Percentiles rank a stretch among this genome's conserved stretches.
phyloP scores from a whole-genome alignment of 2,329 filamentous ascomycete species.

The Seiridium unicorne region DNA sequence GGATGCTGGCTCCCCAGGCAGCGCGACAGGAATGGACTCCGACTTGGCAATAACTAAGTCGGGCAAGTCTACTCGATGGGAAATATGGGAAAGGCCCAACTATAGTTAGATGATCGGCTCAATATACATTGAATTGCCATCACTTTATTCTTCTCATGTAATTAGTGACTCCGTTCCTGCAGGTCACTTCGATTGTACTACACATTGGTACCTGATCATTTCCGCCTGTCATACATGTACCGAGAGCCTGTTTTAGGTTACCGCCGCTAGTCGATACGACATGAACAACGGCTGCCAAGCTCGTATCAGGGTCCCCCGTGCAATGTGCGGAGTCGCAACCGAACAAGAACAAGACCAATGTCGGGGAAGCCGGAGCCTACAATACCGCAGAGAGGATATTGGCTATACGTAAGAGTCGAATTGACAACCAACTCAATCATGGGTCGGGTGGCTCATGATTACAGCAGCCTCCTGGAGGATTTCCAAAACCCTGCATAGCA shows the following conservation, averaged over 20 bases:
- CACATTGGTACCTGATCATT: too few species aligned
- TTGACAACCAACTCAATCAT: too few species aligned
- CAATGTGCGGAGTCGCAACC: not conserved
- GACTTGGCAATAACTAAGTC: not conserved
- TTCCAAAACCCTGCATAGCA: not conserved
- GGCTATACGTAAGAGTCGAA: too few species aligned
- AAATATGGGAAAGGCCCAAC: not conserved
- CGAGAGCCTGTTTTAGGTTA: not conserved
- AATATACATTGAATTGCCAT: not conserved
- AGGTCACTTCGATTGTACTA: too few species aligned
- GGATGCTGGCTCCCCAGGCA: not conserved
- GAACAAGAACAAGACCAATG: not conserved
- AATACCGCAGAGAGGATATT: not conserved
- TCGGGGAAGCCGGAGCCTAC: not conserved
- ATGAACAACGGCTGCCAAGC: not conserved
- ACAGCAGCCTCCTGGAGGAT: too few species aligned
- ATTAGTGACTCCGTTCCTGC: too few species aligned
- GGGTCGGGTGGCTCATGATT: too few species aligned
- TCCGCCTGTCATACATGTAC: too few species aligned
- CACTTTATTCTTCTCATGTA: not conserved
- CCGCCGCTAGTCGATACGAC: not conserved
- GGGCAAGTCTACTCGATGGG: not conserved
- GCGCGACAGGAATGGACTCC: not conserved
- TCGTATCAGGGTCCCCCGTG: not conserved
- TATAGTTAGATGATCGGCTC: slow-evolving; percentile 1